Evolutionary conservation across 2,329 filamentous ascomycete species (phyloP), one percentile per base, ranked within the genome.

Genomic region (Fusarium sp.): DNA sequence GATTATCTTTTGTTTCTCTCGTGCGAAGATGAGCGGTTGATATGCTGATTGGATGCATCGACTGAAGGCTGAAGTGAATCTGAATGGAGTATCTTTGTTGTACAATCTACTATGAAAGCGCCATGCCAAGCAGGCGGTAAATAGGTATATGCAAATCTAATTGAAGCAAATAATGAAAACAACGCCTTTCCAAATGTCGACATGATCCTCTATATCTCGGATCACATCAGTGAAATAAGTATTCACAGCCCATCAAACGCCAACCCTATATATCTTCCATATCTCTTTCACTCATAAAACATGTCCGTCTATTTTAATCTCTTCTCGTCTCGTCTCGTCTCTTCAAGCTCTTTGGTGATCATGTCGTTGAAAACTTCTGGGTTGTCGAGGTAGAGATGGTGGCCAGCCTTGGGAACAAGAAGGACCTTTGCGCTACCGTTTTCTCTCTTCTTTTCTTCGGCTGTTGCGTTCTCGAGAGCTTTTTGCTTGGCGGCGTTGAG

Each of bases 391-490:
- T 89, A 89, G 11, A 90, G 74, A 75, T 90, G 87, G 52, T 90
- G 88, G 0, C 88, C 88, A 0, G 88, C 86, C 73, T 87, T 86
- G 65, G 79, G 79, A 16, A 99, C 91, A 32, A 98, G 85, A 8
- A 95, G 80, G 1, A 98, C 95, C 81, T 92, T 96, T 11, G 92
- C 92, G 44, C 89, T 89, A 7, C 95, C 95, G 59, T 93, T 92
- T 77, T 98, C 95, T 6, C 82, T 83, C 63, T 84, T 81, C 79
- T 86, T 88, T 79, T 97, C 92, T 61, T 94, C 91, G 2, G 86
- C 83, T 1, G 87, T 91, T 24, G 87, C 92, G 24, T 86, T 80
- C 15, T 85, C 81, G 6, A 97, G 81, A 1, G 87, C 84, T 52
- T 88, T 87, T 27, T 82, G 81, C 70, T 87, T 88, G 68, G 91